Evolutionary conservation across 169 alveolate species (phyloP).

Genomic region (Cryptosporidium parvum): DNA sequence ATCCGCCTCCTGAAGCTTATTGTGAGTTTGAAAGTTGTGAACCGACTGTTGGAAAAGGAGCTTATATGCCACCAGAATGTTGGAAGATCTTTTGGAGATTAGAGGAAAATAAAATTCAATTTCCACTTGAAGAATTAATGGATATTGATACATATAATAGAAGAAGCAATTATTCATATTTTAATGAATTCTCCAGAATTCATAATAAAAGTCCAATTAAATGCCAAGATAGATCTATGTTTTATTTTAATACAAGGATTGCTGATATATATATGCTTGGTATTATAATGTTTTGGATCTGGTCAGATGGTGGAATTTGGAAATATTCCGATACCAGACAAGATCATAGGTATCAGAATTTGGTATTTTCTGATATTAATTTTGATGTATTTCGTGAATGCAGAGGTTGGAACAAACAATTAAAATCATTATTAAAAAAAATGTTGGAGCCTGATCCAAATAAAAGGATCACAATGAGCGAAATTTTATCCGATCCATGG

Average conservation of each 20-base stretch:
- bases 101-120: constrained; percentile 61
- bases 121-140: constrained; percentile 63
- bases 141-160: background rate
- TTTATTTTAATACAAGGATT: constrained; percentile 82
- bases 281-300: constrained; percentile 83
- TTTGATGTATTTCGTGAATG: constrained; percentile 73
- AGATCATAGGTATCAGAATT: constrained; percentile 78
- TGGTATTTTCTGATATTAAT: constrained; percentile 61
- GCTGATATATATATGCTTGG: constrained; percentile 84
- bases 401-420: constrained; percentile 48
- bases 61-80: constrained; percentile 88
- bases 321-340: constrained; percentile 82
- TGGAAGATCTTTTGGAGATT: constrained; percentile 82
- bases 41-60: constrained; percentile 87
- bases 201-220: constrained; percentile 53
- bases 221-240: constrained; percentile 78
- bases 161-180: constrained; percentile 56
- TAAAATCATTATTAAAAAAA: constrained; percentile 23
- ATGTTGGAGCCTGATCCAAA: constrained; percentile 70
- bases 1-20: constrained; percentile 74
- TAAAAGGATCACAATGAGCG: constrained; percentile 64
- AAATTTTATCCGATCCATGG: constrained; percentile 66
- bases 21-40: constrained; percentile 83
- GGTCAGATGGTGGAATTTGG: constrained; percentile 88
- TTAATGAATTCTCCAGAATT: background rate